A percentile compares a stretch with the other conserved stretches of the same genome.
These are phyloP conservation scores for Athelia sp. DNA, from an alignment of 1,284 basidiomycete species.

Conservation along the genomic window DNA sequence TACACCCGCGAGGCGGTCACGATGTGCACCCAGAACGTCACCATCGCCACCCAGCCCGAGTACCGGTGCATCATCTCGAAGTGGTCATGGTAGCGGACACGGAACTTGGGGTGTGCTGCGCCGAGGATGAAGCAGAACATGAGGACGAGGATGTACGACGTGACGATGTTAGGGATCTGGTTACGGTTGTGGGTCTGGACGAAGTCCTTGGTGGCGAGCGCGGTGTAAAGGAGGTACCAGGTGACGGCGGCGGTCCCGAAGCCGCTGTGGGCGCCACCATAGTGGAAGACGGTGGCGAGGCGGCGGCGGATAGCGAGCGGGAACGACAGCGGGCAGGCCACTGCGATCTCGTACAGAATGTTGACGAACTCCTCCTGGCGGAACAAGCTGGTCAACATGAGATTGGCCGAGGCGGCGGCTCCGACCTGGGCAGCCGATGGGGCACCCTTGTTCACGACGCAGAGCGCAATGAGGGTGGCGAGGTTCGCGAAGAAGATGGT, in stretches of 20 bases:
- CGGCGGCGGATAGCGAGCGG: too few species aligned
- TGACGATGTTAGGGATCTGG: too few species aligned
- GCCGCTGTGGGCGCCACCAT: too few species aligned
- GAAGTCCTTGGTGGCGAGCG: constrained; percentile 49
- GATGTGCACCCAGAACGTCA: constrained; percentile 52
- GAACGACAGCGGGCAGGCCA: too few species aligned
- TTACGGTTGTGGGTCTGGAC: constrained; percentile 33
- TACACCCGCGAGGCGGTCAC: constrained; percentile 47
- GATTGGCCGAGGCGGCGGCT: constrained; percentile 45
- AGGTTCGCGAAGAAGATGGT: too few species aligned
- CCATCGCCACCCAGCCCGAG: constrained; percentile 55
- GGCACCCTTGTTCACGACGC: constrained; percentile 32
- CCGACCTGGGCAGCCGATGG: constrained; percentile 41
- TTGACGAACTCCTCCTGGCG: too few species aligned
- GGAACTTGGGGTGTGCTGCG: constrained; percentile 45
- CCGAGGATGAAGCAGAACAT: constrained; percentile 48
- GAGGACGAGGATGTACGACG: constrained; percentile 48
- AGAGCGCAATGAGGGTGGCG: constrained; percentile 42
- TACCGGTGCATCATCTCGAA: constrained; percentile 55
- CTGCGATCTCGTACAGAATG: constrained; percentile 42
- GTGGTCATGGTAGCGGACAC: constrained; percentile 41
- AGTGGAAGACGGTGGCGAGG: too few species aligned
- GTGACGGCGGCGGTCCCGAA: constrained; percentile 46
- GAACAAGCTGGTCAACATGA: too few species aligned
- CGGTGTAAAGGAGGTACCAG: constrained; percentile 49